Evolutionary conservation across 192 early-diverging fungal genomes (phyloP), one percentile per base, ranked within the genome.

Genomic region (Backusella westeae): DNA sequence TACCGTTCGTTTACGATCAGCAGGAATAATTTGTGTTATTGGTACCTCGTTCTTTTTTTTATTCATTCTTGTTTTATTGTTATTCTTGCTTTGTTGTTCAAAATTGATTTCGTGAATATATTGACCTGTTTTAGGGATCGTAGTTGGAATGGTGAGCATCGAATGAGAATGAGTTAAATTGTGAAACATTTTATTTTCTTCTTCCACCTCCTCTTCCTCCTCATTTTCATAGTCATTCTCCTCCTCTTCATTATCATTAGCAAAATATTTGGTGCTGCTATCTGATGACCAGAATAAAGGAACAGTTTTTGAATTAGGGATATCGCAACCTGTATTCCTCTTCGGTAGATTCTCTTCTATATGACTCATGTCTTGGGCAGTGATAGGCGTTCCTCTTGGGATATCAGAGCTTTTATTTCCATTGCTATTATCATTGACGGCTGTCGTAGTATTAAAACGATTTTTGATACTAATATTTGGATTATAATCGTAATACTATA

Each of bases 31-130:
- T 10, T 66, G 65, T 9, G 41, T 63, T 15, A 75, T 65, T 34
- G 74, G 74, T 65, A 35, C 65, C 4, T 35, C 65, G 26, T 66
- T 75, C 9, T 65, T 63, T 67, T 23, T 63, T 29, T 63, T 63
- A 8, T 63, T 14, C 56, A 29, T 63, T 23, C 4, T 63, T 23
- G 9, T 3, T 63, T 63, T 63, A 14, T 63, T 26, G 21, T 10
- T 29, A 12, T 23, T 26, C 26, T 63, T 63, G 56, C 12, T 67
- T 65, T 26, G 34, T 36, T 46, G 44, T n/a, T 19, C 74, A 8
- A 34, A 21, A 46, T 42, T 75, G 3, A 68, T 32, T 41, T 75
- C 74, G 21, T 65, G 38, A 46, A 75, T 41, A 67, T 67, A 75
- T 29, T 65, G 68, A 17, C 74, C 74, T 34, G n/a, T 52, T 46